Percentiles rank a stretch among this genome's conserved stretches.
phyloP scores from a whole-genome alignment of 2,329 filamentous ascomycete species.

The Parafenestella ontariensis region DNA sequence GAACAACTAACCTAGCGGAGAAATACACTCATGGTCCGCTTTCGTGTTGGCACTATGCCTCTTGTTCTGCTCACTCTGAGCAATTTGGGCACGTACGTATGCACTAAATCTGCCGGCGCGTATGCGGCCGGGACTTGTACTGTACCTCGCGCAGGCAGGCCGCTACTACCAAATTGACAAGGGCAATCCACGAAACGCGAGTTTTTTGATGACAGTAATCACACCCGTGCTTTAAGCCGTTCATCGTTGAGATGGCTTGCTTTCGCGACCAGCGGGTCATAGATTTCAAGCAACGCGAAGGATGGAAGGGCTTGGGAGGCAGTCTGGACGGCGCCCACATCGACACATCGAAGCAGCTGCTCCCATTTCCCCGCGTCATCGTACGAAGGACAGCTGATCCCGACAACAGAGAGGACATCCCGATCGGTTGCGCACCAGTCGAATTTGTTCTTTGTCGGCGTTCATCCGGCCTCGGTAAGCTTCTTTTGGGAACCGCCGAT shows the following conservation, averaged over 20 bases:
- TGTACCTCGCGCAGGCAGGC: slow-evolving; percentile 7
- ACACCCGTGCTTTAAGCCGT: slow-evolving; percentile 2
- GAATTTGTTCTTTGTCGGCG: slow-evolving; percentile 30
- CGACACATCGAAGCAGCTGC: slow-evolving; percentile 11
- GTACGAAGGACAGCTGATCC: slow-evolving; percentile 17
- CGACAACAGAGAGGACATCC: slow-evolving; percentile 15
- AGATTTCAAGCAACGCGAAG: slow-evolving; percentile 11
- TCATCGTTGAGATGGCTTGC: neutral
- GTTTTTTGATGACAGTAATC: neutral
- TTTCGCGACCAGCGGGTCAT: slow-evolving; percentile 7
- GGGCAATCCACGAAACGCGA: neutral
- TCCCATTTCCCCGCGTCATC: slow-evolving; percentile 27
- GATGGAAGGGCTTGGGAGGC: slow-evolving; percentile 32
- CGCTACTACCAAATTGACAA: slow-evolving; percentile 4
- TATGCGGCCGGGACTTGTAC: slow-evolving; percentile 9
- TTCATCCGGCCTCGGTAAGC: slow-evolving; percentile 38
- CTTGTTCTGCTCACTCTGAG: slow-evolving; percentile 8
- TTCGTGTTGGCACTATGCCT: neutral
- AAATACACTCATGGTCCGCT: neutral
- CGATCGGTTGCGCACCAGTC: slow-evolving; percentile 26
- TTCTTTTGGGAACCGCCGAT: slow-evolving; percentile 37
- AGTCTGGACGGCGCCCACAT: slow-evolving; percentile 15
- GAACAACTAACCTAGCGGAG: neutral
- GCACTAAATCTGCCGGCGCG: slow-evolving; percentile 12
- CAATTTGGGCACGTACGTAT: slow-evolving; percentile 9